Conservation (phyloP, 495 filamentous ascomycete species). For the Aspergillus sparsus region DNA sequence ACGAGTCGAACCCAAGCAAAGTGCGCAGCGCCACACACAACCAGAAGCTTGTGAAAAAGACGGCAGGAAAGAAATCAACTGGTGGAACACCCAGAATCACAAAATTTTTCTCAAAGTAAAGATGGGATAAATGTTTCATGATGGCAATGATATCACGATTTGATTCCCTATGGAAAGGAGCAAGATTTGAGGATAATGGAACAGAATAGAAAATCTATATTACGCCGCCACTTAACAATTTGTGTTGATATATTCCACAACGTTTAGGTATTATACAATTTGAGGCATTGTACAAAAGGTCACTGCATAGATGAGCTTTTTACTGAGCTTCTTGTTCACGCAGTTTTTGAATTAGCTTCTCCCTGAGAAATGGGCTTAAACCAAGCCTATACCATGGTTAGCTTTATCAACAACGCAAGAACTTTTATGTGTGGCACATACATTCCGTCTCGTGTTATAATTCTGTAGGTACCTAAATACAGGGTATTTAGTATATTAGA, state of each 20-base stretch:
- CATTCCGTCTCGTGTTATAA: slow-evolving; percentile 63
- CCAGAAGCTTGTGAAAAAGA: slow-evolving; percentile 49
- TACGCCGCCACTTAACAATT: slow-evolving; percentile 22
- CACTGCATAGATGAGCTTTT: neutral
- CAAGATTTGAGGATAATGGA: slow-evolving; percentile 24
- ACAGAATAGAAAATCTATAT: too few species aligned
- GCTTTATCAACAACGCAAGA: neutral
- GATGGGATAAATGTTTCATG: neutral
- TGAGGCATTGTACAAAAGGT: slow-evolving; percentile 21
- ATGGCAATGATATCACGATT: neutral
- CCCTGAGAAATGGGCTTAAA: slow-evolving; percentile 57
- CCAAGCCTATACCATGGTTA: slow-evolving; percentile 47
- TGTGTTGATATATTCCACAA: neutral
- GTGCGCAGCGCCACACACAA: slow-evolving; percentile 45
- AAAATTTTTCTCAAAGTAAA: slow-evolving; percentile 72
- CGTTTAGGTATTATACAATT: slow-evolving; percentile 16
- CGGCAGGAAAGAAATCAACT: slow-evolving; percentile 46
- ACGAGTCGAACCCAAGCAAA: slow-evolving; percentile 18
- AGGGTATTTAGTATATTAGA: slow-evolving; percentile 17
- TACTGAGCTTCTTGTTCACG: slow-evolving; percentile 36
- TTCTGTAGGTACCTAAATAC: slow-evolving; percentile 50
- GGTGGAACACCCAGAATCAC: slow-evolving; percentile 79
- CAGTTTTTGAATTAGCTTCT: slow-evolving; percentile 54
- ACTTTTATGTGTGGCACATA: slow-evolving; percentile 36
- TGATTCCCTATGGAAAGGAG: neutral